Evolutionary conservation across 495 filamentous ascomycete species (phyloP).

Genomic region (Aspergillus panamensis): DNA sequence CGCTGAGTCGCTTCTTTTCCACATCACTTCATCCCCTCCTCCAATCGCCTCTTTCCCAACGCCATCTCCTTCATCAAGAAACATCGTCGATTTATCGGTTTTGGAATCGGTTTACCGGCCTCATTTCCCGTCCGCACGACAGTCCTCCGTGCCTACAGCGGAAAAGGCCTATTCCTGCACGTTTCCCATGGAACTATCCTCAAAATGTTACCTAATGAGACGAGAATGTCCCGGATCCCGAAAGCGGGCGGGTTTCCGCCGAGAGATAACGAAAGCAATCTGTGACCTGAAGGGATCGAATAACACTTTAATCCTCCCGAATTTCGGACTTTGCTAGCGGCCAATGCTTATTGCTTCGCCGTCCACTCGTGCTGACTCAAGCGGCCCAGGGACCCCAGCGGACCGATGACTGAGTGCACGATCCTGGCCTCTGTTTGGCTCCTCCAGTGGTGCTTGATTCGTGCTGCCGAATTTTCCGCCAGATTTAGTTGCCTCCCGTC

Average conservation of each 20-base stretch:
- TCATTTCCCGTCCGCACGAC: background rate
- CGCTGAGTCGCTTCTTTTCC: background rate
- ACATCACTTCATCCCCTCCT: background rate
- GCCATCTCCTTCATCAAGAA: background rate
- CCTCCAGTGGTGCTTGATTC: background rate
- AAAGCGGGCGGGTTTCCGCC: slow-evolving; percentile 29
- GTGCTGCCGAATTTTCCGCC: slow-evolving; percentile 15
- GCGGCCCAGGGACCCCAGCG: background rate
- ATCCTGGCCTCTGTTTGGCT: background rate
- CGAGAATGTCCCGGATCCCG: slow-evolving; percentile 25
- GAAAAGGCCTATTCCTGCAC: background rate
- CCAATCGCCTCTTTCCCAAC: background rate
- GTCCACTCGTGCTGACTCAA: slow-evolving; percentile 11
- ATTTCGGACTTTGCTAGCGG: slow-evolving; percentile 30
- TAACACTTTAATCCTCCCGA: slow-evolving; percentile 42
- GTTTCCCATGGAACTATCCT: slow-evolving; percentile 3
- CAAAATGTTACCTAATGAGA: slow-evolving; percentile 14
- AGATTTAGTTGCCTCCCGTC: slow-evolving; percentile 15
- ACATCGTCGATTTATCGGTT: background rate
- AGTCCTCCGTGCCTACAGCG: background rate
- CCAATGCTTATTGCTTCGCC: slow-evolving; percentile 9
- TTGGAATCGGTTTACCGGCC: background rate
- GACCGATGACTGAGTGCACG: background rate
- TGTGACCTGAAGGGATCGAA: slow-evolving; percentile 44
- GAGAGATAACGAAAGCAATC: slow-evolving; percentile 35